Conservation (phyloP, 108 stramenopile species). For the Cyclostephanos invisitatus region DNA sequence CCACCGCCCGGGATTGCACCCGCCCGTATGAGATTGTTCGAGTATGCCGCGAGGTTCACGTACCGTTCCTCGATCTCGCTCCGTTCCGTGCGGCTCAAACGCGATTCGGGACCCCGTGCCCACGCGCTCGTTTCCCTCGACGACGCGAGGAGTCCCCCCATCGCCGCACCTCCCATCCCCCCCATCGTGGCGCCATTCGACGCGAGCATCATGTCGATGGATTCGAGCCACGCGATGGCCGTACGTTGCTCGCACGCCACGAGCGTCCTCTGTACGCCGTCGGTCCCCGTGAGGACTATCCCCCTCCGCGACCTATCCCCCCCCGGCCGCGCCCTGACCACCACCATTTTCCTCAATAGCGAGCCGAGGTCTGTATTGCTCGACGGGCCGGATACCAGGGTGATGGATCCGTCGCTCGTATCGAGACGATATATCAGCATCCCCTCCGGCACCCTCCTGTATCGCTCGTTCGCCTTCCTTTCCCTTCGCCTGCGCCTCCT, state of each 20-base stretch:
- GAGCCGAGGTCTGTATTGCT: slow-evolving; percentile 56
- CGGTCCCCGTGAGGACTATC: slow-evolving; percentile 52
- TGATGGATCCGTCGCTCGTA: slow-evolving; percentile 65
- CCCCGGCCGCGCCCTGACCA: slow-evolving; percentile 58
- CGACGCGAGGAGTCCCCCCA: slow-evolving; percentile 1
- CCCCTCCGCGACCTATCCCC: slow-evolving; percentile 58
- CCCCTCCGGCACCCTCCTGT: slow-evolving; percentile 76
- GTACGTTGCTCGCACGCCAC: slow-evolving; percentile 86
- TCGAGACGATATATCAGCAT: slow-evolving; percentile 80
- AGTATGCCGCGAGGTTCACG: slow-evolving; percentile 78
- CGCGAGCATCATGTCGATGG: slow-evolving; percentile 79
- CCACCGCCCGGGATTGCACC: slow-evolving; percentile 48
- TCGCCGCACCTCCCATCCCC: slow-evolving; percentile 6
- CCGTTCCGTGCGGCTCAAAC: slow-evolving; percentile 56
- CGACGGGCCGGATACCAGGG: slow-evolving; percentile 59
- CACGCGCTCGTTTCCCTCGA: background rate
- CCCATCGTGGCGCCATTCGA: slow-evolving; percentile 18
- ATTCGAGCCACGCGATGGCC: slow-evolving; percentile 83
- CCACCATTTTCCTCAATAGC: slow-evolving; percentile 53
- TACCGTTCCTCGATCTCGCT: slow-evolving; percentile 80
- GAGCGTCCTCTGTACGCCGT: slow-evolving; percentile 55
- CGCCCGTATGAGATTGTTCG: slow-evolving; percentile 80
- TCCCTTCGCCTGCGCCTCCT: slow-evolving; percentile 50
- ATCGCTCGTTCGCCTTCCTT: slow-evolving; percentile 34
- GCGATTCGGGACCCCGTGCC: slow-evolving; percentile 36